phyloP scores from a whole-genome alignment of 1,284 basidiomycete species.

The Ustilago shanxiensis region DNA sequence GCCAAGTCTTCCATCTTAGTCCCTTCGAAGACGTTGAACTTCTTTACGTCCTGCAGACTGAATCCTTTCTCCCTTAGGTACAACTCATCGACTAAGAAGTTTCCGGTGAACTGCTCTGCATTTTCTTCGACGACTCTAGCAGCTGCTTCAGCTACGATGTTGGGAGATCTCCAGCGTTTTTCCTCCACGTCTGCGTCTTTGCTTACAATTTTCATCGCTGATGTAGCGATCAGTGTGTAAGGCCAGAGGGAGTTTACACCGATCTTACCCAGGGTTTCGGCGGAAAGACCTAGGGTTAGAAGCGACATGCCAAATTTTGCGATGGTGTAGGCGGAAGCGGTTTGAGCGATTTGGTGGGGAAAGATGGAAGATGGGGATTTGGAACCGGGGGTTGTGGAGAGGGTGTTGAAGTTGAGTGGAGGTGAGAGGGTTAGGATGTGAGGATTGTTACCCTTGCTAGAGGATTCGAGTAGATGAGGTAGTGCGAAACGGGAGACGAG shows the following conservation, averaged over 20 bases:
- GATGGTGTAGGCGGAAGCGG: conserved; percentile 61
- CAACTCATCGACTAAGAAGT: conserved; percentile 67
- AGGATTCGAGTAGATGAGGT: conserved; percentile 60
- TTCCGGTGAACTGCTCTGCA: conserved; percentile 28
- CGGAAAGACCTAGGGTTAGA: conserved; percentile 61
- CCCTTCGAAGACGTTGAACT: conserved; percentile 34
- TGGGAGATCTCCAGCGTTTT: conserved; percentile 51
- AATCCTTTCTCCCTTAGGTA: conserved; percentile 61
- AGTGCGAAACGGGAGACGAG: conserved; percentile 64
- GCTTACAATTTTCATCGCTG: conserved; percentile 62
- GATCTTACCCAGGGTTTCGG: conserved; percentile 57
- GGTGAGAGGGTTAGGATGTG: conserved; percentile 68
- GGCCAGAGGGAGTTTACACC: conserved; percentile 64
- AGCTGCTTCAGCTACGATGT: conserved; percentile 66
- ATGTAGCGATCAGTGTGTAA: conserved; percentile 62
- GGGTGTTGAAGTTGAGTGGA: conserved; percentile 54
- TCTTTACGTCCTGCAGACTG: conserved; percentile 32
- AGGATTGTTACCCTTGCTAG: conserved; percentile 52
- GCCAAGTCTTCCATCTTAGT: conserved; percentile 52
- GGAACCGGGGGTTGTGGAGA: conserved; percentile 48
- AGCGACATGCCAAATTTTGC: conserved; percentile 68
- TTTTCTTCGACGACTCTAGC: conserved; percentile 60
- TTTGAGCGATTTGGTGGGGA: conserved; percentile 44
- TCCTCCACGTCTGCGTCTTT: conserved; percentile 55
- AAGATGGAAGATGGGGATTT: conserved; percentile 27